Base-by-base conservation (phyloP, 2,329 filamentous ascomycete species). In the Diaporthe caulivora region DNA sequence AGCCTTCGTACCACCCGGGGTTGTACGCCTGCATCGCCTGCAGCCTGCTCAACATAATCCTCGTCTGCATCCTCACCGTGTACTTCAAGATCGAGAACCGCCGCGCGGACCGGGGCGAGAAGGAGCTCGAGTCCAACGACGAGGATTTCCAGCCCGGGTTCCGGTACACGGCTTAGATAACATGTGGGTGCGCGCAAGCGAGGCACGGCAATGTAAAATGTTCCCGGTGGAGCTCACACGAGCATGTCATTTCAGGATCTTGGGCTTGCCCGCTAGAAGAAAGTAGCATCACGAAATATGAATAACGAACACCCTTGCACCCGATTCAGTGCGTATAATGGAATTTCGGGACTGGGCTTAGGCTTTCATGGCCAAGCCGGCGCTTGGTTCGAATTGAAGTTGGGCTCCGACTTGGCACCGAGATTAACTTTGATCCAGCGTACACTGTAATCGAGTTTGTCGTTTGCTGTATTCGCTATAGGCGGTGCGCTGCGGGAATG, bases 11-110 rank as follows among this genome's bases (percentile, higher is more conserved):
- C 80, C 84, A 80, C 77, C 88, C 88, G 0, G 89, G 89, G 31
- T 81, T 90, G 77, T 90, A 86, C 71, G 85, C 88, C 7, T 89
- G 88, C 79, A 87, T 91, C 55, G 84, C 88, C 1, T 87, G 84
- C 76, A 83, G 82, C 31, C 77, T 87, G 1, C 75, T 90, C 58
- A 87, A 80, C 31, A 78, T 90, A 3, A 37, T 89, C 6, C 75
- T 89, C 24, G 87, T 90, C 0, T 68, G 76, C 2, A 11, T 85
- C 0, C 79, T 85, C 31, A 85, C 83, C 29, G 34, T 86, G 3
- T 80, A 82, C 6, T 88, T 86, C 75, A 82, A 81, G 74, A 75
- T 82, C 18, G 79, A 84, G 76, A 90, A 91, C 76, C 79, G 77
- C 72, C 84, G 85, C 79, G 89, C 89, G 0, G 87, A 90, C n/a